Percentiles rank a stretch among this genome's conserved stretches.
Evolutionary conservation across 148 eudicot species (phyloP).

Genomic region (Oxyria digyna): DNA sequence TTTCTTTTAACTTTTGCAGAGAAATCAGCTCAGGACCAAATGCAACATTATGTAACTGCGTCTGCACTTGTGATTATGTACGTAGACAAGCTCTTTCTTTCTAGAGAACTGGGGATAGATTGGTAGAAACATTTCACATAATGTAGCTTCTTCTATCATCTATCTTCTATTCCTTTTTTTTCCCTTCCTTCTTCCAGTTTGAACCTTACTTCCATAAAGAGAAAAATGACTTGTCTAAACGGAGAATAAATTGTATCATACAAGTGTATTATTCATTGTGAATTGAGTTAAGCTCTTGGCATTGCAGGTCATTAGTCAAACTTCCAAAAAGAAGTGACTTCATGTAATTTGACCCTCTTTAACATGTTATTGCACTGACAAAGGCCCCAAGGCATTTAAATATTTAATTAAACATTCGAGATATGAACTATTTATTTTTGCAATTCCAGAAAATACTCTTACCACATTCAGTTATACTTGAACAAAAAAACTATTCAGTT

Average conservation of each 20-base stretch:
- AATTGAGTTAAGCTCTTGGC: background rate
- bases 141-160: background rate
- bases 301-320: background rate
- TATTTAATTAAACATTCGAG: too few species aligned
- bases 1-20: conserved; percentile 27
- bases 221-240: background rate
- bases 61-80: conserved; percentile 45
- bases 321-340: background rate
- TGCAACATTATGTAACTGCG: conserved; percentile 59
- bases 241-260: background rate
- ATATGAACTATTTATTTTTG: too few species aligned
- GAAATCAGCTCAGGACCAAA: conserved; percentile 51
- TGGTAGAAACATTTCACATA: conserved; percentile 31
- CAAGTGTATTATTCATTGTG: background rate
- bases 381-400: too few species aligned
- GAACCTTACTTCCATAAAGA: too few species aligned
- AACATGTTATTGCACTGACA: background rate
- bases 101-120: conserved; percentile 62
- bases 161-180: background rate
- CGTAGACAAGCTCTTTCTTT: conserved; percentile 51
- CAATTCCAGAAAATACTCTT: too few species aligned
- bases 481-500: too few species aligned
- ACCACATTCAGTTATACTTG: too few species aligned
- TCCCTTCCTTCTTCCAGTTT: background rate
- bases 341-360: background rate